Base-by-base conservation (phyloP, 2,329 filamentous ascomycete genomes). In the Ascochyta koolunga region DNA sequence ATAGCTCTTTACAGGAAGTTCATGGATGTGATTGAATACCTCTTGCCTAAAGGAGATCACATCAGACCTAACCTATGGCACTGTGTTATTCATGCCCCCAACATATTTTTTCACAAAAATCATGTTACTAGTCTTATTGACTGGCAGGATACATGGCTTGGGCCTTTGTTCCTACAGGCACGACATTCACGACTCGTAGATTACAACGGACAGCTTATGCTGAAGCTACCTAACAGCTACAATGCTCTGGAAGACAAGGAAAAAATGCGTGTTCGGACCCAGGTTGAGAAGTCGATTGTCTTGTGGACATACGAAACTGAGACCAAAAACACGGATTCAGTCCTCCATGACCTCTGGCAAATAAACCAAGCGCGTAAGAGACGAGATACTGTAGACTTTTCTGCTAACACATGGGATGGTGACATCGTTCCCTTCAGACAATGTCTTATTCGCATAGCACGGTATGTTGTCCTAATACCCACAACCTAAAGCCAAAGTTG, bases 81-180 rank as follows among this genome's bases (percentile, higher is more conserved):
- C 63, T 64, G 58, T 27, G 75, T 78, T 61, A 59, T 79, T 22
- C 71, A 74, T 57, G 54, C 70, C 15, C 61, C 62, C 2, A 79
- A 78, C 52, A 61, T 79, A 21, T 78, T 78, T 54, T 67, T 78
- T 24, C 29, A 73, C n/a, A 56, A 68, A 21, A 61, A 62, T 33
- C 61, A 58, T 37, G 71, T 79, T 32, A 72, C 73, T 7, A 67
- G 71, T 44, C 45, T 80, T 5, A 78, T 80, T 45, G 75, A 80
- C 60, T 79, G 77, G 76, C 73, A 79, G 59, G 67, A 70, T 16
- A 61, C 50, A 10, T 77, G 70, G 60, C 42, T 56, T 13, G 60
- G 57, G 10, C 68, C 66, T 29, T 46, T 71, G 21, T 65, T 65
- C 38, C 49, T 67, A 25, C 63, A 67, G 50, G 64, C 55, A 40